Base-by-base conservation (phyloP, 768 basidiomycete species). In the Tylopilus rubrobrunneus region DNA sequence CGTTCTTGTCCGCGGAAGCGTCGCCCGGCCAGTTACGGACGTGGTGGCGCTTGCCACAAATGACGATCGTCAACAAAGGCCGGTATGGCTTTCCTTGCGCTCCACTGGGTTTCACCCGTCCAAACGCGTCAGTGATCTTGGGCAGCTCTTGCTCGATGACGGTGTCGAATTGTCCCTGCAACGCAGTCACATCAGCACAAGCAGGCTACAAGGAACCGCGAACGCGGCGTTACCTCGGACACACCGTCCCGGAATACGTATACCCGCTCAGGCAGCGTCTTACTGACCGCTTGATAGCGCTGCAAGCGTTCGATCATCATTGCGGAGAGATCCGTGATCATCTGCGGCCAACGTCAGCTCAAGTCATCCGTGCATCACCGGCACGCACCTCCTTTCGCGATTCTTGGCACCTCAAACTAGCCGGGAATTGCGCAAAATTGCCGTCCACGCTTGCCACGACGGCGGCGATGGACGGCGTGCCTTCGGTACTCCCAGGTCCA, bases 401-500 rank as follows among this genome's bases (percentile, higher is more conserved):
- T 62, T 79, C 68, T 62, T 93, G 91, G 11, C 89, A 76, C 28
- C 80, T 65, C 57, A 93, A 47, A 59, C 86, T 88, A 0, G 84
- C 88, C 0, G 91, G 90, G 68, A 84, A 92, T 56, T 91, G 88
- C 0, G 82, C 85, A 58, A 89, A 91, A 3, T 74, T 68, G 25
- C 74, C 71, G 62, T 92, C 89, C 1, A 83, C 73, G 53, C 83
- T 92, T 0, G 86, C 90, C 3, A 92, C 91, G 10, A 92, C 85
- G 0, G 89, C 90, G 0, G 87, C 88, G 42, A 93, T 86, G 0
- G 88, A 90, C 3, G 91, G 91, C 1, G 89, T 85, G 3, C 90
- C 91, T 3, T 76, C 76, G 48, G 74, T 66, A 58, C 86, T 87
- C 7, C 71, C 77, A 1, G 86, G 85, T 2, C 86, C 80, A 4